A percentile compares a stretch with the other conserved stretches of the same genome.
phyloP scores from a whole-genome alignment of 2,329 filamentous ascomycete species.

The Colletotrichum melonis region DNA sequence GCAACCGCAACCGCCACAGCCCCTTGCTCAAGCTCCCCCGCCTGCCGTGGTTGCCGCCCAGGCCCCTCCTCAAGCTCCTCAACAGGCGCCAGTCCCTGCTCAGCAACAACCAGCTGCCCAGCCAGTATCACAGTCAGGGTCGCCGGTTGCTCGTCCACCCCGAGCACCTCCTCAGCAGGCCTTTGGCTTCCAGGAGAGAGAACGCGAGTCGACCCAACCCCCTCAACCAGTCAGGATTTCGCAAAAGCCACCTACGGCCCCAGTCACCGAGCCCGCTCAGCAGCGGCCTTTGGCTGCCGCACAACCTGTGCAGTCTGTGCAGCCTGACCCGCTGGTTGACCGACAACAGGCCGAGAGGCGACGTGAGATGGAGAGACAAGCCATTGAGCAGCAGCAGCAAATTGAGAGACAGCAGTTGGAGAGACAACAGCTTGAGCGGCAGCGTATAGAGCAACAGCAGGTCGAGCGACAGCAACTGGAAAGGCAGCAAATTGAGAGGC shows the following conservation, averaged over 20 bases:
- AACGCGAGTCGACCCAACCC: conserved; percentile 47
- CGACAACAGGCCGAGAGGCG: conserved; percentile 41
- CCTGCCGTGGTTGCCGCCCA: conserved; percentile 28
- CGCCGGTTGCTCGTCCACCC: conserved; percentile 55
- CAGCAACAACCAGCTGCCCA: conserved; percentile 50
- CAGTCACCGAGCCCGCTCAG: conserved; percentile 48
- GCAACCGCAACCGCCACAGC: conserved; percentile 38
- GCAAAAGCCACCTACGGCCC: conserved; percentile 49
- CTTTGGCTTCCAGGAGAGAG: conserved; percentile 59
- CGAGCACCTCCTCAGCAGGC: conserved; percentile 52
- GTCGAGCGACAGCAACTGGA: conserved; percentile 40
- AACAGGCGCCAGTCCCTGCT: conserved; percentile 43
- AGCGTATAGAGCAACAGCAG: conserved; percentile 35
- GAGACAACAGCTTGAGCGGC: conserved; percentile 38
- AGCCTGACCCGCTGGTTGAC: conserved; percentile 43
- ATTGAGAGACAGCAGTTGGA: conserved; percentile 6
- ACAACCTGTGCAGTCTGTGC: conserved; percentile 47
- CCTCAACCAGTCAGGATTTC: conserved; percentile 53
- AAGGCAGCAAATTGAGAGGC: conserved; percentile 40
- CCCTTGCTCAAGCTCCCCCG: conserved; percentile 28
- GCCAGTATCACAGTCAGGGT: conserved; percentile 56
- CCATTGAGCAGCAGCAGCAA: conserved; percentile 36
- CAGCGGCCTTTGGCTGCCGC: conserved; percentile 48
- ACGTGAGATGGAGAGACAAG: conserved; percentile 44
- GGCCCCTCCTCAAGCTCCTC: conserved; percentile 32